Base-by-base conservation (phyloP, 2,329 filamentous ascomycete species). In the Purpureocillium takamizusanense region DNA sequence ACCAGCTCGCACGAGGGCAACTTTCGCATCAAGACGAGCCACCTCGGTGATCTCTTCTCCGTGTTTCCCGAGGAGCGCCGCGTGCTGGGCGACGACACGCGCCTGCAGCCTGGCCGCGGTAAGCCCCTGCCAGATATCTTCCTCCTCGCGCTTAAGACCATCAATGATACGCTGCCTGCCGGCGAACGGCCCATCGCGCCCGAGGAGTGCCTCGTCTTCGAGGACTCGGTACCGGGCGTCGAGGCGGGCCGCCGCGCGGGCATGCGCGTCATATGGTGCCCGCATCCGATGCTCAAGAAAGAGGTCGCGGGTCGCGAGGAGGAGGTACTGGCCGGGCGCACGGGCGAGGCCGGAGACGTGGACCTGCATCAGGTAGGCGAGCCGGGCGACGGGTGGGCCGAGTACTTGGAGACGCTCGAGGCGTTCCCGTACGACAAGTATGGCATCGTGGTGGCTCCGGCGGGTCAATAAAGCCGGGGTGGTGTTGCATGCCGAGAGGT, bases 111-210 rank as follows among this genome's bases (percentile, higher is more conserved):
- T 4, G 90, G 90, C 0, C 69, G 87, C n/a, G 92, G 92, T 11
- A 98, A 98, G 63, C 92, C 92, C 0, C 74, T 90, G 25, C 92
- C 90, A 0, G 90, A 98, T 62, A 98, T 98, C 49, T 97, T 94
- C 61, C 65, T 94, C 8, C 69, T 97, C 1, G 90, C 92, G 0
- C 67, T 98, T 39, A 70, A 84, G 60, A 85, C 81, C 4, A 82
- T 98, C 57, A 98, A 98, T 61, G 75, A 76, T 32, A 77, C 78
- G 13, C 67, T 94, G 7, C 65, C 69, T 0, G 63, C 70, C 4
- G 78, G 76, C 30, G 79, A 83, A 37, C 65, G 72, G 46, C 65
- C 74, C 42, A 81, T 98, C 45, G 69, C 57, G 38, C 87, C 88
- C 0, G 83, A 85, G 48, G 90, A 97, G 61, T 97, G 92, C 56